Base-by-base conservation (phyloP, 345 rosid species). In the Melastoma malabathricum region DNA sequence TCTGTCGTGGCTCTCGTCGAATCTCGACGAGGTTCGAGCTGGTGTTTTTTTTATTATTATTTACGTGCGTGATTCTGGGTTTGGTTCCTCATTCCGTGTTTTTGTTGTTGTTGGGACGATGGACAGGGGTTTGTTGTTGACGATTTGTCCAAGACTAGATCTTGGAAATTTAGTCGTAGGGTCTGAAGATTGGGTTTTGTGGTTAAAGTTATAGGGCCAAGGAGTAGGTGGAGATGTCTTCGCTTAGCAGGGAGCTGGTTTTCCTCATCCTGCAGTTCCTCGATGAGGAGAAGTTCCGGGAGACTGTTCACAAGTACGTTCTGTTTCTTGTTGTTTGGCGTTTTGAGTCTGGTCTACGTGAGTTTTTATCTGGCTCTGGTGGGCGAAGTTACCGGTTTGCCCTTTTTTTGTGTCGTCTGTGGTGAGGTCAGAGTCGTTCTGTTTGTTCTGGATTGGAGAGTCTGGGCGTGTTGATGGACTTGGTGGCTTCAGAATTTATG, bases 211-310 rank as follows among this genome's bases (percentile, higher is more conserved):
- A 31, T 2, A 31, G 38, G 38, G 38, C 7, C 2, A 7, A 31
- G 22, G 23, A 22, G 25, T 2, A 22, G 25, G 25, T 22, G 25
- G 25, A 56, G 59, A 87, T 83, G 96, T 68, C 93, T 23, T 87
- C 89, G 41, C 81, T 81, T 14, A 81, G 89, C 62, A 79, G 84
- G 48, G 96, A 87, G 27, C 89, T 87, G 17, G 93, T 87, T 60
- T 87, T 87, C 57, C 80, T 83, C 46, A 81, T 87, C 74, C 96
- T 83, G 58, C 96, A 86, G 59, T 83, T 83, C 70, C 92, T 86
- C 16, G 88, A 86, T 19, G 90, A 86, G 59, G 95, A 86, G 79
- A 86, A 86, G 67, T 60, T 83, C 63, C 83, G 75, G 55, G 84
- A 77, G 13, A 70, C 85, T 63, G 85, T 87, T 72, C 85, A 87